A percentile compares a stretch with the other conserved stretches of the same genome.
Evolutionary conservation across 2,329 filamentous ascomycete genomes (phyloP).

Genomic region (Claviceps quebecensis): DNA sequence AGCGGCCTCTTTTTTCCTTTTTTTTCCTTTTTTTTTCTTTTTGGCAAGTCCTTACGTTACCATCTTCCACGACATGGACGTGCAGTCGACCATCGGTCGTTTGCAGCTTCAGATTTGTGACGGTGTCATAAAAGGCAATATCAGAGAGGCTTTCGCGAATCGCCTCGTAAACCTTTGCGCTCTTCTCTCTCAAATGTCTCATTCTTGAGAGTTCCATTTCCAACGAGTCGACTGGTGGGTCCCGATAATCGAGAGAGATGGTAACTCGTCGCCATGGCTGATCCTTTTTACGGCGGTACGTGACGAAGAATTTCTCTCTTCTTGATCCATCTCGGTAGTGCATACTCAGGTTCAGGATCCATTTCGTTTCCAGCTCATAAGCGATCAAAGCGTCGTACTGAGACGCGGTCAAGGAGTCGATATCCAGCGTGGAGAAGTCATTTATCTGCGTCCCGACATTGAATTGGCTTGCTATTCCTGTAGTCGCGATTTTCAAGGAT

Average conservation of each 20-base stretch:
- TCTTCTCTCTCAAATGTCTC: conserved; percentile 82
- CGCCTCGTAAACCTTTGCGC: conserved; percentile 80
- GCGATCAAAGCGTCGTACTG: conserved; percentile 52
- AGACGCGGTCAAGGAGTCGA: conserved; percentile 34
- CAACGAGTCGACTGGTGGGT: conserved; percentile 65
- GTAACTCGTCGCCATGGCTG: conserved; percentile 78
- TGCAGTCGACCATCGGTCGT: conserved; percentile 79
- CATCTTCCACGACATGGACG: conserved; percentile 94
- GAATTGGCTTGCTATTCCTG: neutral
- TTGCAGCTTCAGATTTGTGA: conserved; percentile 89
- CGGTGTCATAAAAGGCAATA: conserved; percentile 90
- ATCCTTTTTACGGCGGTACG: conserved; percentile 71
- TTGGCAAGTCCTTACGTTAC: conserved; percentile 41
- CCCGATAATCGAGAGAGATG: conserved; percentile 82
- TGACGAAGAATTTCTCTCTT: conserved; percentile 95
- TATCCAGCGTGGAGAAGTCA: conserved; percentile 23
- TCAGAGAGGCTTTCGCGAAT: conserved; percentile 85
- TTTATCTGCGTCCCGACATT: conserved; percentile 15
- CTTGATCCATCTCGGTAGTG: conserved; percentile 88
- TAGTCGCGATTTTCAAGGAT: neutral
- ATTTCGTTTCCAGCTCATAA: conserved; percentile 71
- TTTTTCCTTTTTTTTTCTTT: neutral
- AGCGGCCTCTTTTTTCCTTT: neutral
- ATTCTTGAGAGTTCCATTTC: conserved; percentile 69
- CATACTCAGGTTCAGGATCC: conserved; percentile 98